Percentiles rank a stretch among this genome's conserved stretches.
These are phyloP conservation scores for Musa troglodytarum DNA, from an alignment of 176 grass and related monocot species.

Conservation along the genomic window DNA sequence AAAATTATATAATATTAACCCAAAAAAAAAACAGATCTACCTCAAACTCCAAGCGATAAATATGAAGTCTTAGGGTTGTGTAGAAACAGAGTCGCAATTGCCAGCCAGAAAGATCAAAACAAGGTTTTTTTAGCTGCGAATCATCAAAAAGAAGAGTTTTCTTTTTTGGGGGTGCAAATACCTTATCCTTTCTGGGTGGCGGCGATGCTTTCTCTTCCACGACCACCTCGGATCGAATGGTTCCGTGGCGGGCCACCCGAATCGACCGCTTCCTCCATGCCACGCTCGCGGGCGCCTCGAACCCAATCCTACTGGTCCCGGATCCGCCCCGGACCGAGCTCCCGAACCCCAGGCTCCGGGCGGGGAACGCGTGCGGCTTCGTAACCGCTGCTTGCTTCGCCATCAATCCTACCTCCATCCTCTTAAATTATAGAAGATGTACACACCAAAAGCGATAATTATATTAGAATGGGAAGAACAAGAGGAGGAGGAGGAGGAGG, in stretches of 20 bases:
- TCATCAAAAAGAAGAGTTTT: background rate
- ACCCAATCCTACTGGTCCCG: conserved; percentile 5
- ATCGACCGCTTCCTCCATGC: conserved; percentile 2
- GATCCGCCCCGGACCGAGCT: background rate
- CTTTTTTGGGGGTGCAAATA: background rate
- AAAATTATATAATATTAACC: too few relatives aligned
- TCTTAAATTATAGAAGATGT: background rate
- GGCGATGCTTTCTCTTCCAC: conserved; percentile 8
- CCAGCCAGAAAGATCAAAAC: too few relatives aligned
- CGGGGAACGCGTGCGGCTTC: conserved; percentile 16
- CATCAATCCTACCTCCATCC: conserved; percentile 29
- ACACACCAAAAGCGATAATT: too few relatives aligned
- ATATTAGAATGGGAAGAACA: background rate
- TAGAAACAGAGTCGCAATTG: too few relatives aligned
- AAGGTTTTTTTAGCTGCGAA: too few relatives aligned
- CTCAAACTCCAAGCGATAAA: too few relatives aligned
- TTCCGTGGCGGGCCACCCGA: background rate
- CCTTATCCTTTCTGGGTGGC: background rate
- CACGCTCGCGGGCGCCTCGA: background rate
- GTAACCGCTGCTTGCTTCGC: conserved; percentile 13
- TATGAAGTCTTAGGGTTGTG: too few relatives aligned
- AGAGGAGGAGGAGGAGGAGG: background rate
- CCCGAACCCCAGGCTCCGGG: conserved; percentile 2
- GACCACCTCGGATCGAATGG: conserved; percentile 19
- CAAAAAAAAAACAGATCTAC: too few relatives aligned